A percentile compares a stretch with the other conserved stretches of the same genome.
Evolutionary conservation across 805 yeast genomes (phyloP).

Genomic region (Blastobotrys robertii): DNA sequence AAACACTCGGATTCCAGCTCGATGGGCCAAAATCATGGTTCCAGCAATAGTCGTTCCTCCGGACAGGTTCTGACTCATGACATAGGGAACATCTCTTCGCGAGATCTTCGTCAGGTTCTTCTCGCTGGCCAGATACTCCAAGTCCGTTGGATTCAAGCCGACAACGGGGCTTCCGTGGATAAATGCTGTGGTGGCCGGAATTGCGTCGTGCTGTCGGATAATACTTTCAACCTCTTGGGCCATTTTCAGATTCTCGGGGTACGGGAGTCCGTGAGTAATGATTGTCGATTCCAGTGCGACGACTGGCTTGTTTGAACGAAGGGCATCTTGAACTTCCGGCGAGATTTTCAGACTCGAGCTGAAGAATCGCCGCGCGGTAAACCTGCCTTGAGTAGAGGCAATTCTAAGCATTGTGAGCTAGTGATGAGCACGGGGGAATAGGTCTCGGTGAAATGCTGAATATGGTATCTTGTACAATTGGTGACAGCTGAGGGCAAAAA

Average conservation of each 20-base stretch:
- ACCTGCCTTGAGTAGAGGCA: background rate
- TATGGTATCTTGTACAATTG: too few species aligned
- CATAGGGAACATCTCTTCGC: conserved; percentile 66
- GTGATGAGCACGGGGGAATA: too few species aligned
- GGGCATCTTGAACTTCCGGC: conserved; percentile 53
- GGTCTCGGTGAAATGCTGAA: too few species aligned
- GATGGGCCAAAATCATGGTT: conserved; percentile 70
- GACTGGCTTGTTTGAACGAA: conserved; percentile 48
- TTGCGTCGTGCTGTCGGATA: conserved; percentile 52
- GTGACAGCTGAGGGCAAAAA: too few species aligned
- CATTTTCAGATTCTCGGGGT: conserved; percentile 64
- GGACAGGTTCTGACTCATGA: conserved; percentile 49
- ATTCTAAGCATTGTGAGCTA: background rate
- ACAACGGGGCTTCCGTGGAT: conserved; percentile 61
- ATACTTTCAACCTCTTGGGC: conserved; percentile 56
- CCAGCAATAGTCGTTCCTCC: conserved; percentile 92
- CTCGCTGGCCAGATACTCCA: conserved; percentile 39
- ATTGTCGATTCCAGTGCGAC: conserved; percentile 83
- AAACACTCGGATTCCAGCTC: conserved; percentile 73
- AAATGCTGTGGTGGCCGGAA: conserved; percentile 83
- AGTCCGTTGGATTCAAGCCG: conserved; percentile 44
- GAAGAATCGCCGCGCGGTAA: background rate
- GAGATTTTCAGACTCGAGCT: conserved; percentile 10
- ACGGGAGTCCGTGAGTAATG: conserved; percentile 83
- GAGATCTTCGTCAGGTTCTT: conserved; percentile 49